phyloP scores from a whole-genome alignment of 2,329 filamentous ascomycete genomes.

The Alternaria longipes region DNA sequence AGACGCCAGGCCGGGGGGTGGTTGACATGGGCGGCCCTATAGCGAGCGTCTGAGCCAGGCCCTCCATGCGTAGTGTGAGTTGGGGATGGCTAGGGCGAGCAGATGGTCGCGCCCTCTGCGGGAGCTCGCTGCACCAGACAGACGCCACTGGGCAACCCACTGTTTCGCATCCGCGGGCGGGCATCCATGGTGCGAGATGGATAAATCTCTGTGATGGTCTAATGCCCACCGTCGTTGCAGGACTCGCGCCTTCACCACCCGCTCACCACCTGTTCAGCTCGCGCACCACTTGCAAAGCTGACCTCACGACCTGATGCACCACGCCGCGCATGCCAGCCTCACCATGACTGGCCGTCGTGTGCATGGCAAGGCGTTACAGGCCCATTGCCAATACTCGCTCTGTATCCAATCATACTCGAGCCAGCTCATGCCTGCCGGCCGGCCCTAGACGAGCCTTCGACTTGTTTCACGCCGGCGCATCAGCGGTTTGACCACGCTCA shows the following conservation, averaged over 20 bases:
- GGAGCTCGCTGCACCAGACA: constrained; percentile 19
- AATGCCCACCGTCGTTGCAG: neutral
- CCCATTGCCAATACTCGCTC: constrained; percentile 42
- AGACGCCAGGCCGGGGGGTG: constrained; percentile 25
- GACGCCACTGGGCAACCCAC: constrained; percentile 30
- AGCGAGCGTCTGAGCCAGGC: constrained; percentile 11
- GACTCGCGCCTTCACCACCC: too few species aligned
- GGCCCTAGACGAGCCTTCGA: constrained; percentile 29
- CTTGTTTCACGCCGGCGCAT: constrained; percentile 41
- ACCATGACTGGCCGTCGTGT: neutral
- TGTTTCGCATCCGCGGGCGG: constrained; percentile 35
- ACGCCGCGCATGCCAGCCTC: constrained; percentile 3
- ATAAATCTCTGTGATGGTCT: neutral
- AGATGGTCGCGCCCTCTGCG: constrained; percentile 21
- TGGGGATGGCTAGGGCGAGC: constrained; percentile 27
- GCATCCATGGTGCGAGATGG: neutral
- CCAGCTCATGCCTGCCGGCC: constrained; percentile 25
- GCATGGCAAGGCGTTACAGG: constrained; percentile 28
- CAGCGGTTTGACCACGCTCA: constrained; percentile 42
- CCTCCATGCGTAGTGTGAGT: constrained; percentile 7
- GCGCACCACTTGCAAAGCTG: too few species aligned
- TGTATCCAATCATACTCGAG: constrained; percentile 33
- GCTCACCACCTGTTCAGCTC: too few species aligned
- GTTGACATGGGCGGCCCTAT: constrained; percentile 21
- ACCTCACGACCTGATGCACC: constrained; percentile 7